Percentiles rank a stretch among this genome's conserved stretches.
Evolutionary conservation across 768 basidiomycete genomes (phyloP).

Genomic region (Lyophyllum atratum): DNA sequence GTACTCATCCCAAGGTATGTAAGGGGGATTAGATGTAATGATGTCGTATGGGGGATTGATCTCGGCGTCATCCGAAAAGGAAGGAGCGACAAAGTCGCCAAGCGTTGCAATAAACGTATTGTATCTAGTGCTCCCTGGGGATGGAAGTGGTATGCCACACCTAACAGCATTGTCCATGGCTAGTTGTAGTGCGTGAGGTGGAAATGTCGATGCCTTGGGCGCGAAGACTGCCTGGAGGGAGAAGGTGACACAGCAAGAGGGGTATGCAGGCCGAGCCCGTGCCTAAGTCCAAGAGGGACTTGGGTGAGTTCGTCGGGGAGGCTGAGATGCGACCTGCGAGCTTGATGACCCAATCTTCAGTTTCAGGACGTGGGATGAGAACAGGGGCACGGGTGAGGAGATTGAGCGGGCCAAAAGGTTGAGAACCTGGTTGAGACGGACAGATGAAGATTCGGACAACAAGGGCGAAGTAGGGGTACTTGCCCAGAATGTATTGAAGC

Average conservation of each 20-base stretch:
- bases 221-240: conserved; percentile 52
- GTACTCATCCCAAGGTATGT: conserved; percentile 74
- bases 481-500: conserved; percentile 90
- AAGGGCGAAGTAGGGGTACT: conserved; percentile 22
- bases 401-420: conserved; percentile 85
- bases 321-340: conserved; percentile 53
- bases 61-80: conserved; percentile 36
- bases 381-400: conserved; percentile 75
- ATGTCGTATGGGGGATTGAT: conserved; percentile 65
- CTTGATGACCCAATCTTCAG: conserved; percentile 77
- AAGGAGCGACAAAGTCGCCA: conserved; percentile 46
- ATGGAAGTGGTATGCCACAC: conserved; percentile 36
- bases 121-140: conserved; percentile 17
- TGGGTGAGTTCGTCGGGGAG: conserved; percentile 30
- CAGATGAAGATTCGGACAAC: conserved; percentile 11
- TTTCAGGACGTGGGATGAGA: conserved; percentile 95
- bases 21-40: conserved; percentile 85
- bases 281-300: conserved; percentile 80
- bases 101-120: conserved; percentile 44
- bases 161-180: conserved; percentile 50
- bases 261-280: conserved; percentile 94
- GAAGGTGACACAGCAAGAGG: conserved; percentile 72
- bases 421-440: conserved; percentile 53
- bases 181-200: conserved; percentile 52
- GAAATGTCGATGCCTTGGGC: conserved; percentile 74